Percentiles rank a stretch among this genome's conserved stretches.
Evolutionary conservation across 2,329 filamentous ascomycete species (phyloP).

Genomic region (Fulvia fulva): DNA sequence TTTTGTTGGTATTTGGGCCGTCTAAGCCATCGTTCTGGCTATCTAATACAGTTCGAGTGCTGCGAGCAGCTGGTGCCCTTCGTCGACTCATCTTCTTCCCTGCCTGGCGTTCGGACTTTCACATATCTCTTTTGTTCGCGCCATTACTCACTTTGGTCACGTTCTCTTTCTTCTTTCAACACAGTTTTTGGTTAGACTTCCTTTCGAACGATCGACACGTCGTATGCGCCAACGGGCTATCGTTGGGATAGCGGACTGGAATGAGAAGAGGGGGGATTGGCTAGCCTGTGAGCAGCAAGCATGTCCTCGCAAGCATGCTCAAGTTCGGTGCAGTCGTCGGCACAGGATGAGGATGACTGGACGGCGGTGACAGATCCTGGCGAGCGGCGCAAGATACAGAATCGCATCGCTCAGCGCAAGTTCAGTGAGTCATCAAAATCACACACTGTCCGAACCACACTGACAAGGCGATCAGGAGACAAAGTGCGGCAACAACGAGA

Average conservation of each 20-base stretch:
- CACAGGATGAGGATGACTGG: slow-evolving; percentile 58
- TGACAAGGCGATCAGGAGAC: slow-evolving; percentile 52
- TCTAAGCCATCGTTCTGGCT: slow-evolving; percentile 12
- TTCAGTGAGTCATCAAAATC: slow-evolving; percentile 56
- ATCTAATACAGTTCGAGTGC: slow-evolving; percentile 9
- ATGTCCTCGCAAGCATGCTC: slow-evolving; percentile 21
- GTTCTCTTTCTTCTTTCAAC: neutral
- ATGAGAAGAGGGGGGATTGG: slow-evolving; percentile 10
- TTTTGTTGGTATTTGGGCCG: slow-evolving; percentile 2
- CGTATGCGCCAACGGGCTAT: slow-evolving; percentile 1
- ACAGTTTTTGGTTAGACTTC: neutral
- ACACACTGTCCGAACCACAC: neutral
- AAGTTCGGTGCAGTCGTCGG: slow-evolving; percentile 10
- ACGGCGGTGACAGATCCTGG: slow-evolving; percentile 64
- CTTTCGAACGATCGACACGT: neutral
- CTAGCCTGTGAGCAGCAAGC: slow-evolving; percentile 3
- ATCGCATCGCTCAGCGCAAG: slow-evolving; percentile 70
- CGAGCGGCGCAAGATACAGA: slow-evolving; percentile 70
- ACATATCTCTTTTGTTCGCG: neutral
- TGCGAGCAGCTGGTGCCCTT: slow-evolving; percentile 10
- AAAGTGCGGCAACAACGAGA: slow-evolving; percentile 67
- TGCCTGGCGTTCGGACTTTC: neutral
- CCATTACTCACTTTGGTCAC: neutral
- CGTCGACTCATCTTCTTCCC: neutral
- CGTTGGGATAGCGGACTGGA: neutral